Evolutionary conservation across 1,139 yeast species (phyloP), one percentile per base, ranked within the genome.

Genomic region (Debaryomyces coudertii): DNA sequence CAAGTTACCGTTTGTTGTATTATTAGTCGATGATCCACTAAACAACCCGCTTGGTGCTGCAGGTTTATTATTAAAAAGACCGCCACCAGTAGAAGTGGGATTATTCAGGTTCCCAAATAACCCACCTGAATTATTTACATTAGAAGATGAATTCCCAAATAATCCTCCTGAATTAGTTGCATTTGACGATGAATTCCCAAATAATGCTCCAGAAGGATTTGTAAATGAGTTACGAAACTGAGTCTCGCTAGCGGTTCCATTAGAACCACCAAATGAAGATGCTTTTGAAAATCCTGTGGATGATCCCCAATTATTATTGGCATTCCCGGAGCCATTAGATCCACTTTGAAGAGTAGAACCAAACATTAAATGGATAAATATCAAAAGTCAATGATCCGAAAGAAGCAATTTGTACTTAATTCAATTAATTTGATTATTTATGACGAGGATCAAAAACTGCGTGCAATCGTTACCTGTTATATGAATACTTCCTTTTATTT

Each of bases 281-380:
- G 64, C 41, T 40, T 59, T 48, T 7, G 57, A 66, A 49, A 65
- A 63, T 5, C 67, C 67, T 7, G 60, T 51, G 3, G 68, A 56
- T 15, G 63, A 52, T 29, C 57, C 58, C 68, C 67, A 61, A 43
- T 52, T 60, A 48, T 54, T 59, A 51, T 50, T 47, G 12, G 37
- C 36, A 35, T 49, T 34, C 36, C 41, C 41, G 6, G 45, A 42
- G 9, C 41, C 41, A 36, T 28, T 38, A 14, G 41, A 18, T 28
- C 41, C 41, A 29, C 30, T 20, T 28, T 38, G 41, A 16, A 38
- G 12, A 38, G 34, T 28, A 38, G 41, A 38, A 34, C 34, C 34
- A 38, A 38, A 38, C 41, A 38, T 38, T 15, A 28, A 38, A 11
- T 9, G 25, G 25, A 12, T 14, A 38, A 16, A 28, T 38, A 28